These are phyloP conservation scores for Corynespora cassiicola DNA, from an alignment of 2,329 filamentous ascomycete genomes.

Conservation along the genomic window DNA sequence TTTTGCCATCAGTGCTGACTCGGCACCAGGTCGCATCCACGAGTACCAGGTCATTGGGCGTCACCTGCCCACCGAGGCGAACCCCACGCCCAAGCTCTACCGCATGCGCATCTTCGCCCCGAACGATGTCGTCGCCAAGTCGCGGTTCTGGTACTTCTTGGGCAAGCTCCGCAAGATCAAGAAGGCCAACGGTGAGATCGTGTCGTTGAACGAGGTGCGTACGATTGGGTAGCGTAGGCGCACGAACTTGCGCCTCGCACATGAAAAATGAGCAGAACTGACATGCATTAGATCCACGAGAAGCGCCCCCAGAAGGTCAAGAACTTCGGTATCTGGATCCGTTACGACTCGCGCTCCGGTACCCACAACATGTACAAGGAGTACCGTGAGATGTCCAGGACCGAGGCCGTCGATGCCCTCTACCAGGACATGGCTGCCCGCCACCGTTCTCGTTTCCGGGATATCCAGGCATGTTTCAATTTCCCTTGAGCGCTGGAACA, in stretches of 20 bases:
- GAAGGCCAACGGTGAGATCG: constrained; percentile 99
- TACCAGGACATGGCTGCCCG: constrained; percentile 99
- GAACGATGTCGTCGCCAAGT: constrained; percentile 98
- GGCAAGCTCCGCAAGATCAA: constrained; percentile 99
- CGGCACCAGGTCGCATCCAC: constrained; percentile 87
- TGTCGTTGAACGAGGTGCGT: constrained; percentile 93
- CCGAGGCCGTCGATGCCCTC: constrained; percentile 92
- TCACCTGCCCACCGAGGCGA: constrained; percentile 96
- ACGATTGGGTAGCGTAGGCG: constrained; percentile 4
- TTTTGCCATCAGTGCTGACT: constrained; percentile 39
- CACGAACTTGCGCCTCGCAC: not conserved
- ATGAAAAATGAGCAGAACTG: constrained; percentile 11
- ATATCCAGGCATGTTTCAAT: constrained; percentile 88
- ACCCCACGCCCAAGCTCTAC: constrained; percentile 98
- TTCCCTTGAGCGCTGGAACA: no score
- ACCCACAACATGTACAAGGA: constrained; percentile 99
- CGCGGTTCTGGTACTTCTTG: constrained; percentile 99
- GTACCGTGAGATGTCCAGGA: constrained; percentile 98
- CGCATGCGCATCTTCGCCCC: constrained; percentile 99
- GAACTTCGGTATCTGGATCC: constrained; percentile 99
- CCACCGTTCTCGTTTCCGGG: constrained; percentile 97
- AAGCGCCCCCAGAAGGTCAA: constrained; percentile 99
- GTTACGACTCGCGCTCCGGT: constrained; percentile 99
- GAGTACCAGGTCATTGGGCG: constrained; percentile 99
- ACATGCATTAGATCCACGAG: constrained; percentile 79